Evolutionary conservation across 306 rosid species (phyloP).

Genomic region (Trifolium pratense): DNA sequence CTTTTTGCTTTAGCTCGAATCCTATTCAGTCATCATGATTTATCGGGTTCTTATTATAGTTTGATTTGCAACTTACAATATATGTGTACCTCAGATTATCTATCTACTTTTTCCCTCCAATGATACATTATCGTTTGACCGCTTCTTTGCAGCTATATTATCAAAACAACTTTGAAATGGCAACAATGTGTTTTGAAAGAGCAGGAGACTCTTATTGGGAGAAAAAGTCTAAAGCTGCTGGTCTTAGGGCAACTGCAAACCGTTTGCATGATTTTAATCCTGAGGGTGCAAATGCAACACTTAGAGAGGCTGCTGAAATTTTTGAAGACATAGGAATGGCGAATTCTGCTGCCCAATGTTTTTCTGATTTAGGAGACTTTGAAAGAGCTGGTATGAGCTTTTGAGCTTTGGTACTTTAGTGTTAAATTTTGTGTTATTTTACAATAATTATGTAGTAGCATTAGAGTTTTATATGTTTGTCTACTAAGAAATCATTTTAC

Average conservation of each 20-base stretch:
- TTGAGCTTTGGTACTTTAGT: background rate
- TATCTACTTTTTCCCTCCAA: background rate
- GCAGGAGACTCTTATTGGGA: slow-evolving; percentile 80
- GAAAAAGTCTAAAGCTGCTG: slow-evolving; percentile 68
- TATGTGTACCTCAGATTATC: no score
- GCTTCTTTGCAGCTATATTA: slow-evolving; percentile 54
- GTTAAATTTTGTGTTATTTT: background rate
- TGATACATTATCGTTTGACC: background rate
- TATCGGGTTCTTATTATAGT: no score
- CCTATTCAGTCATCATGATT: no score
- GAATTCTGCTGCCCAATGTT: slow-evolving; percentile 72
- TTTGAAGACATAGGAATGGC: slow-evolving; percentile 66
- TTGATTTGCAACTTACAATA: no score
- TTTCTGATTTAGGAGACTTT: slow-evolving; percentile 64
- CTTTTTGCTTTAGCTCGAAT: no score
- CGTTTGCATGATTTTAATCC: slow-evolving; percentile 49
- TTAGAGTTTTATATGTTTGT: no score
- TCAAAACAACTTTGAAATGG: slow-evolving; percentile 70
- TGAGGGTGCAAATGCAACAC: slow-evolving; percentile 55
- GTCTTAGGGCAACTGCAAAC: slow-evolving; percentile 62
- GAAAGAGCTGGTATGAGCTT: slow-evolving; percentile 68
- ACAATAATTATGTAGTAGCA: no score
- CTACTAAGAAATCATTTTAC: background rate
- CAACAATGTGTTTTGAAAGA: slow-evolving; percentile 78
- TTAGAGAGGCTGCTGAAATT: slow-evolving; percentile 77